A percentile compares a stretch with the other conserved stretches of the same genome.
phyloP scores from a whole-genome alignment of 2,329 filamentous ascomycete species.

The Exophiala mesophila region DNA sequence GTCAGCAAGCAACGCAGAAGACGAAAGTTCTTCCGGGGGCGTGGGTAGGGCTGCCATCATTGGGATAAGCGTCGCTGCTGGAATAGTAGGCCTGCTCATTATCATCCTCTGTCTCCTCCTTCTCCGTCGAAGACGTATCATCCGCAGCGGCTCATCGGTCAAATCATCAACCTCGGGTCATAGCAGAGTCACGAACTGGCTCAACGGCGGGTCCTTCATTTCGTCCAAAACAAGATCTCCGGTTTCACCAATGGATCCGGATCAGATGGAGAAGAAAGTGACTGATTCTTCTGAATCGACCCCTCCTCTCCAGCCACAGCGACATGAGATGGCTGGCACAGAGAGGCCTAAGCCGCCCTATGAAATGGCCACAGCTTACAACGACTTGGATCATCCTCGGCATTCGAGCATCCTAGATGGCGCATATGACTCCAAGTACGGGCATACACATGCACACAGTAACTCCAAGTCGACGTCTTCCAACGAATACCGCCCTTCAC shows the following conservation, averaged over 20 bases:
- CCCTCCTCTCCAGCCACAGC: slow-evolving; percentile 11
- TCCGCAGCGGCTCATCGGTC: slow-evolving; percentile 18
- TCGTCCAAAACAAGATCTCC: slow-evolving; percentile 6
- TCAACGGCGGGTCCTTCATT: slow-evolving; percentile 18
- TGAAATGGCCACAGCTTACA: slow-evolving; percentile 23
- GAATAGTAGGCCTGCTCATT: slow-evolving; percentile 52
- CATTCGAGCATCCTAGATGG: slow-evolving; percentile 18
- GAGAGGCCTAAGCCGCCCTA: slow-evolving; percentile 22
- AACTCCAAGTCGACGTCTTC: slow-evolving; percentile 11
- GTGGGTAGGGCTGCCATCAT: slow-evolving; percentile 50
- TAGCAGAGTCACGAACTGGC: slow-evolving; percentile 17
- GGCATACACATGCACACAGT: slow-evolving; percentile 17
- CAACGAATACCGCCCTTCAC: slow-evolving; percentile 8
- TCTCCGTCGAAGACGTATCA: slow-evolving; percentile 40
- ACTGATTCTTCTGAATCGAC: slow-evolving; percentile 8
- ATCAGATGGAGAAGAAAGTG: slow-evolving; percentile 6
- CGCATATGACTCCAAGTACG: slow-evolving; percentile 18
- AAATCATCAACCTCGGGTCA: slow-evolving; percentile 18
- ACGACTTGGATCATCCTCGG: slow-evolving; percentile 16
- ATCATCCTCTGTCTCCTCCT: slow-evolving; percentile 50
- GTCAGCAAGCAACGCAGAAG: slow-evolving; percentile 4
- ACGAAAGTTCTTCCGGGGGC: slow-evolving; percentile 10
- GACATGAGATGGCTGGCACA: slow-evolving; percentile 22
- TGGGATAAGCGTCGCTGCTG: slow-evolving; percentile 58
- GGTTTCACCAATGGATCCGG: slow-evolving; percentile 8